A percentile compares a stretch with the other conserved stretches of the same genome.
Conservation (phyloP, 495 filamentous ascomycete species). For the Penicillium atrosanguineum region DNA sequence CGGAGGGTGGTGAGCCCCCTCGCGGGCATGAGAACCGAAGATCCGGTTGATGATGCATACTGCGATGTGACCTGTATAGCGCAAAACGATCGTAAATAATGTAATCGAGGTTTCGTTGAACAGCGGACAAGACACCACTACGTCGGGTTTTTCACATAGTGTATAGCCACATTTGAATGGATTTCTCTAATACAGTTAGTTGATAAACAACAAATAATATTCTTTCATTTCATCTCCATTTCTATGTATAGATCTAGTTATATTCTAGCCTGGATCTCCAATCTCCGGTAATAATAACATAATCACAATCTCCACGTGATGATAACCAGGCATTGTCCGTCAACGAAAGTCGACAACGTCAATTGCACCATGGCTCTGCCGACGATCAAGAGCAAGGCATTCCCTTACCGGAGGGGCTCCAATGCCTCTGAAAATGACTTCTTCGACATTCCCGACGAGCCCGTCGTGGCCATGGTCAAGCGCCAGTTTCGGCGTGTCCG, state of each 20-base stretch:
- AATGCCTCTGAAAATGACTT: conserved; percentile 41
- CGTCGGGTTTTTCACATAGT: too few relatives aligned
- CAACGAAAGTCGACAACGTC: not conserved
- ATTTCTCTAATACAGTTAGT: too few relatives aligned
- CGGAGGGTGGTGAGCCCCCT: conserved; percentile 10
- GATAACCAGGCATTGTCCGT: not conserved
- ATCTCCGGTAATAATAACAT: not conserved
- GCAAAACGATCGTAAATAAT: not conserved
- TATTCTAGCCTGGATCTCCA: not conserved
- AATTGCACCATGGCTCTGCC: not conserved
- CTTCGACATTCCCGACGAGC: conserved; percentile 45
- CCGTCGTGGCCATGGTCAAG: conserved; percentile 29
- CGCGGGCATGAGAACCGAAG: not conserved
- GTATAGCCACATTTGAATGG: too few relatives aligned
- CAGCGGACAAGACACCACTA: too few relatives aligned
- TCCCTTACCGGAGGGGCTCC: conserved; percentile 35
- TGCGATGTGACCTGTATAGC: not conserved
- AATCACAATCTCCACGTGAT: not conserved
- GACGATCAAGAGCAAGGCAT: conserved; percentile 11
- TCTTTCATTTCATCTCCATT: not conserved
- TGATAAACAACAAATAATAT: not conserved
- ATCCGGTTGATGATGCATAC: not conserved
- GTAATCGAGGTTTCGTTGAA: not conserved
- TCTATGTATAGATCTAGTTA: too few relatives aligned
- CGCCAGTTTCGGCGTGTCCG: conserved; percentile 38